Evolutionary conservation across 306 rosid species (phyloP), one percentile per base, ranked within the genome.

Genomic region (barrel medic (Medicago truncatula)): DNA sequence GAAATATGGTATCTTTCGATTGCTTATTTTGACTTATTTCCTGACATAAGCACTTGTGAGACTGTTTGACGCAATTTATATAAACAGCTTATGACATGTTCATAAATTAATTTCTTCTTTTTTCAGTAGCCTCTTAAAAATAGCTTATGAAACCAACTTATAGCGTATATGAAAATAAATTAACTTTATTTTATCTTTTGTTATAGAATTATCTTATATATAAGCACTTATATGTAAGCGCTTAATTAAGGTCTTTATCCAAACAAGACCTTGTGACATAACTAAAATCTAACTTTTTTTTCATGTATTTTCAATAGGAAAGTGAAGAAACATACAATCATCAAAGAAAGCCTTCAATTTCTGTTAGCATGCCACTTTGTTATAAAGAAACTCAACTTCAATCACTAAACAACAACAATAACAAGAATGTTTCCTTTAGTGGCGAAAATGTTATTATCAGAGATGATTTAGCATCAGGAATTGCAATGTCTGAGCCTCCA

Each of bases 291-390:
- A 70, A 70, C 14, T 78, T 25, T 66, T 66, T 68, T 21, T 5
- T 9, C 18, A 52, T 16, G 57, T 70, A 76, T 70, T 63, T 28
- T 28, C 52, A 59, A 56, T 67, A 93, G 97, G 94, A 25, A 80
- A 60, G 31, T 77, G 80, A 72, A 71, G 39, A 75, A 71, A 36
- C 59, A 38, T 75, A 40, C 67, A 70, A 58, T 59, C 97, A 92
- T 85, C 86, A 81, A 56, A 84, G 85, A 69, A 85, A 77, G 43
- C 80, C 20, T 44, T 90, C 93, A 25, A 67, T 87, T 79, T 90
- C 96, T 2, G 75, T 90, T 56, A 96, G 98, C 91, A 89, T 90
- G 97, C 97, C 98, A 71, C 83, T 83, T 1, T 72, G 89, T 76
- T 74, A 86, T 3, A 77, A 81, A 34, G 85, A 75, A 64, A 36